phyloP scores from a whole-genome alignment of 306 rosid genomes.

The Begonia peltatifolia region DNA sequence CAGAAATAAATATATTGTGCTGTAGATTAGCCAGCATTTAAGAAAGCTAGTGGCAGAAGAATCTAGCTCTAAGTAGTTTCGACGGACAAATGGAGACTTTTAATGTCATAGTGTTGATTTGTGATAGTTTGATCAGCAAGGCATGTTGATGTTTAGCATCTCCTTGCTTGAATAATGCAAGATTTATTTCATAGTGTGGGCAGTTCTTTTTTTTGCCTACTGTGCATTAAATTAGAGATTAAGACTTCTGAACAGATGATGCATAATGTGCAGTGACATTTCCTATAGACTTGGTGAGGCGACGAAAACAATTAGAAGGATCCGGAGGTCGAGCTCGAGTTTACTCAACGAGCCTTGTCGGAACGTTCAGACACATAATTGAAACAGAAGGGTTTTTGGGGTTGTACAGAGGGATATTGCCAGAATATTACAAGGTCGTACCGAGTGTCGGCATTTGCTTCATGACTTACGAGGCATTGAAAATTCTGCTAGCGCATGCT shows the following conservation, averaged over 20 bases:
- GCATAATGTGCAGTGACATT: constrained; percentile 69
- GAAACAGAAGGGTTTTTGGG: constrained; percentile 72
- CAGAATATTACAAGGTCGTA: constrained; percentile 95
- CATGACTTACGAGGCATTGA: constrained; percentile 89
- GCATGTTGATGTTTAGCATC: too few species aligned
- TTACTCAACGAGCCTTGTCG: constrained; percentile 60
- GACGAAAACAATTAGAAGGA: constrained; percentile 95
- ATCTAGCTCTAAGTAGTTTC: too few species aligned
- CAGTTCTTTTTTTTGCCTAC: too few species aligned
- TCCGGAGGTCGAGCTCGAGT: constrained; percentile 90
- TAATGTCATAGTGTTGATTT: too few species aligned
- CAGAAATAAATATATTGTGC: background rate
- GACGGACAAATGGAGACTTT: too few species aligned
- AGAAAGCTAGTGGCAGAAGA: too few species aligned
- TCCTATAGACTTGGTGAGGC: constrained; percentile 93
- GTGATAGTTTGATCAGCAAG: too few species aligned
- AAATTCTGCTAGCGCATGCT: constrained; percentile 38
- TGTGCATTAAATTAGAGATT: too few species aligned
- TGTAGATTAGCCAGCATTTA: too few species aligned
- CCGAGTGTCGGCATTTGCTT: constrained; percentile 97
- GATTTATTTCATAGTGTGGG: too few species aligned
- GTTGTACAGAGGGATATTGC: constrained; percentile 88
- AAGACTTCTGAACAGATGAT: too few species aligned
- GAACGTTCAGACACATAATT: constrained; percentile 56
- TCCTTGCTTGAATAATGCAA: too few species aligned